These are phyloP conservation scores for Gossypium davidsonii DNA, from an alignment of 441 rosid genomes.

Conservation along the genomic window DNA sequence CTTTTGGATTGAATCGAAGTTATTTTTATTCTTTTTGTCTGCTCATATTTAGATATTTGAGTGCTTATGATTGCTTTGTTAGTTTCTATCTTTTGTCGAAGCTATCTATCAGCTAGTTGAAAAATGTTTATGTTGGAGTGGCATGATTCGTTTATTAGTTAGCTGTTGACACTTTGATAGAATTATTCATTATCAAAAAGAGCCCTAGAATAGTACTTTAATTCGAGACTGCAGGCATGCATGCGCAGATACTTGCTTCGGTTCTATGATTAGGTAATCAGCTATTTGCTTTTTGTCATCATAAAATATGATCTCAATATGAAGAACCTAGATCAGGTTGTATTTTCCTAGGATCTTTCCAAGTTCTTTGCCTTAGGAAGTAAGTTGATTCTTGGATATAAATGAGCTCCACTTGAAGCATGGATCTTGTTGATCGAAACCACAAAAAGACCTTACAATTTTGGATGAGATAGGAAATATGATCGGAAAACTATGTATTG, in stretches of 20 bases:
- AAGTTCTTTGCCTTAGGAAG: background rate
- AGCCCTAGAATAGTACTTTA: background rate
- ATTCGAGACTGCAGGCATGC: background rate
- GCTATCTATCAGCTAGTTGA: background rate
- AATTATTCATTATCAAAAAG: background rate
- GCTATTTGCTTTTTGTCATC: background rate
- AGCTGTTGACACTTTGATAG: background rate
- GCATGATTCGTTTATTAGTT: background rate
- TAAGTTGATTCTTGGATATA: background rate
- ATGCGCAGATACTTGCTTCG: background rate
- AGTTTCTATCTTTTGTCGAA: background rate
- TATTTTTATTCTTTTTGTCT: background rate
- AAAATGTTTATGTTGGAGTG: background rate
- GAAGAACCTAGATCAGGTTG: background rate
- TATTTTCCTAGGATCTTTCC: background rate
- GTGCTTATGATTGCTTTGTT: background rate
- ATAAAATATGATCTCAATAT: background rate
- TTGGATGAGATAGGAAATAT: background rate
- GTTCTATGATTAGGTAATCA: background rate
- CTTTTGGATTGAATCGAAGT: background rate
- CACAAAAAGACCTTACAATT: background rate
- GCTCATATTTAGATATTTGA: background rate
- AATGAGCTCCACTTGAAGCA: background rate
- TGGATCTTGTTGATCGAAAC: background rate
- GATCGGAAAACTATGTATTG: background rate